Percentiles rank a stretch among this genome's conserved stretches.
phyloP scores from a whole-genome alignment of 352 stramenopile species.

The Phytophthora ohioensis region DNA sequence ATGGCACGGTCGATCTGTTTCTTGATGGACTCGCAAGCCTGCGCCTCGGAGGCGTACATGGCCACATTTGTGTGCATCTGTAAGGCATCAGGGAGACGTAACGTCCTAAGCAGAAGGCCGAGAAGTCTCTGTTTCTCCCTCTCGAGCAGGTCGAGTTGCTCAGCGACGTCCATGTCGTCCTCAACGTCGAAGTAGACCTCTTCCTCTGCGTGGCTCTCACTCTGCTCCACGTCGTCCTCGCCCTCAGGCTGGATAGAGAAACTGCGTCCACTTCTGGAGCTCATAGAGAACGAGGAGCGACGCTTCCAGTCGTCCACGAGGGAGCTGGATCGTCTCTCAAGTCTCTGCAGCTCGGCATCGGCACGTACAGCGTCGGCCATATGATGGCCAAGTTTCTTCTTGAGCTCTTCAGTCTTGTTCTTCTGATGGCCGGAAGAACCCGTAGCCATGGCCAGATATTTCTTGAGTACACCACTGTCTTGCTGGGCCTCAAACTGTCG shows the following conservation, averaged over 20 bases:
- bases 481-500: conserved; percentile 70
- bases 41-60: conserved; percentile 76
- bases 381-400: conserved; percentile 64
- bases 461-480: conserved; percentile 59
- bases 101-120: conserved; percentile 48
- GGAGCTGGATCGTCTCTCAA: conserved; percentile 64
- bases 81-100: conserved; percentile 60
- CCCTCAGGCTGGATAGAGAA: conserved; percentile 25
- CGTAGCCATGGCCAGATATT: conserved; percentile 66
- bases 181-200: conserved; percentile 31
- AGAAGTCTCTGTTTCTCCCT: conserved; percentile 71
- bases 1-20: conserved; percentile 71
- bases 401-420: conserved; percentile 57
- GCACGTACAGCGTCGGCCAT: conserved; percentile 59
- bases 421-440: conserved; percentile 37
- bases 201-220: conserved; percentile 15
- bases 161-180: conserved; percentile 40
- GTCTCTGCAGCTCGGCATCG: conserved; percentile 62
- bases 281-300: conserved; percentile 44
- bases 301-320: conserved; percentile 58
- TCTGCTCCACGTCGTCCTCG: conserved; percentile 32
- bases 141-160: conserved; percentile 59
- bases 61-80: conserved; percentile 80
- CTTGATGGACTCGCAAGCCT: conserved; percentile 73
- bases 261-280: conserved; percentile 21